Evolutionary conservation across 1,284 basidiomycete species (phyloP).

Genomic region (Uromyces viciae-fabae): DNA sequence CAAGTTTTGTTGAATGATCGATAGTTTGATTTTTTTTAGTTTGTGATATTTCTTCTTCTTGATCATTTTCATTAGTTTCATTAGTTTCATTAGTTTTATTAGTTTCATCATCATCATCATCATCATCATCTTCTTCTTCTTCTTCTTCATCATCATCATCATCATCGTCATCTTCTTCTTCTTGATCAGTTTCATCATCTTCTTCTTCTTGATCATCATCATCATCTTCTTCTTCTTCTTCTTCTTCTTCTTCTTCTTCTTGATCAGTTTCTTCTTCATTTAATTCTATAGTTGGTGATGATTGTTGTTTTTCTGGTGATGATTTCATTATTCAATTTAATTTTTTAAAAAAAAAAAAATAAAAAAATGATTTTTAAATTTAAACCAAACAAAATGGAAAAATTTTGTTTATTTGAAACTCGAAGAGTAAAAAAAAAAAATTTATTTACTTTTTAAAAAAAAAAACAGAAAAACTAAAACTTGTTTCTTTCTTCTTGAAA

Average conservation of each 20-base stretch:
- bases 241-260: not conserved
- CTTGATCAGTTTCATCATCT: not conserved
- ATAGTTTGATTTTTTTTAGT: not conserved
- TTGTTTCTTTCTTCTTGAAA: not conserved
- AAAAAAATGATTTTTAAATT: not conserved
- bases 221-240: not conserved
- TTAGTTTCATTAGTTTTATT: no score
- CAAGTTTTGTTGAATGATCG: constrained; percentile 13
- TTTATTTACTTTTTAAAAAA: no score
- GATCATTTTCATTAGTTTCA: not conserved
- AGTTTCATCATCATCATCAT: not conserved
- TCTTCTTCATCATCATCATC: not conserved
- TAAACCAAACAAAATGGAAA: constrained; percentile 29
- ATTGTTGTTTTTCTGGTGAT: not conserved
- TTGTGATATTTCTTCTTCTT: not conserved
- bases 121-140: not conserved
- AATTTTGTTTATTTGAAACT: constrained; percentile 40
- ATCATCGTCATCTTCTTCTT: not conserved
- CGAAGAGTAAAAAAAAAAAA: constrained; percentile 9
- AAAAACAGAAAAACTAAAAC: not conserved
- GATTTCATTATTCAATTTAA: not conserved
- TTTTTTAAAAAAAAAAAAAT: not conserved
- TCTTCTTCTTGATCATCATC: not conserved
- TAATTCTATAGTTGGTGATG: not conserved
- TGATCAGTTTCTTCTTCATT: not conserved